Base-by-base conservation (phyloP, 768 basidiomycete genomes). In the Dictyophora rubrovolvata region DNA sequence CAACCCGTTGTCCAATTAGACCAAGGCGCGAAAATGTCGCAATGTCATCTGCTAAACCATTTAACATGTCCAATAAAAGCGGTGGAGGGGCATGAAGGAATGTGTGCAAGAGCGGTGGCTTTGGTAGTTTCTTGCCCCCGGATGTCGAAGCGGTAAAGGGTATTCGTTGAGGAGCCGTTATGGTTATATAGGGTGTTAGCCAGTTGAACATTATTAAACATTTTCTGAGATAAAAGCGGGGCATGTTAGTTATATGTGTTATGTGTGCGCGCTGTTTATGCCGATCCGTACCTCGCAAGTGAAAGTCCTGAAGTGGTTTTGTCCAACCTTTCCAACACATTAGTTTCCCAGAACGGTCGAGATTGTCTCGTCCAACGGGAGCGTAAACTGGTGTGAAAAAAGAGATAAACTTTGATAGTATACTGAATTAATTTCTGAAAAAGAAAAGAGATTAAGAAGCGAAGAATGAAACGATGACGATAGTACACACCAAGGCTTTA, bases 351-450 rank as follows among this genome's bases (percentile, higher is more conserved):
- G 65, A 71, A 68, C 12, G 74, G 73, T 57, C 74, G 77, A 55
- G 70, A 51, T 51, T 22, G n/a, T 73, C 36, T 58, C n/a, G 18
- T 53, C 37, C 22, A 47, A 23, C 49, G 53, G 34, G 22, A 50
- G 17, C 48, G 48, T 34, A 54, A 55, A 37, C 53, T 60, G 46
- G 55, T 37, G 54, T 93, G 89, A 68, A 89, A 81, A 34, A 87
- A 68, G 36, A 92, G 75, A 69, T 84, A 88, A 54, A 90, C 72
- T 51, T 82, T 81, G 62, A 93, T 80, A 21, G 86, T 79, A 69
- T 92, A 93, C 74, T 93, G 90, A 58, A 93, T 82, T 57, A 91
- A 66, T 90, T 93, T 93, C 89, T 92, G 63, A 53, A 54, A 36
- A 53, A 65, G 54, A 62, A 48, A 28, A 46, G 34, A 46, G 36